Evolutionary conservation across 768 basidiomycete genomes (phyloP).

Genomic region (Mrakia hoshinonis): DNA sequence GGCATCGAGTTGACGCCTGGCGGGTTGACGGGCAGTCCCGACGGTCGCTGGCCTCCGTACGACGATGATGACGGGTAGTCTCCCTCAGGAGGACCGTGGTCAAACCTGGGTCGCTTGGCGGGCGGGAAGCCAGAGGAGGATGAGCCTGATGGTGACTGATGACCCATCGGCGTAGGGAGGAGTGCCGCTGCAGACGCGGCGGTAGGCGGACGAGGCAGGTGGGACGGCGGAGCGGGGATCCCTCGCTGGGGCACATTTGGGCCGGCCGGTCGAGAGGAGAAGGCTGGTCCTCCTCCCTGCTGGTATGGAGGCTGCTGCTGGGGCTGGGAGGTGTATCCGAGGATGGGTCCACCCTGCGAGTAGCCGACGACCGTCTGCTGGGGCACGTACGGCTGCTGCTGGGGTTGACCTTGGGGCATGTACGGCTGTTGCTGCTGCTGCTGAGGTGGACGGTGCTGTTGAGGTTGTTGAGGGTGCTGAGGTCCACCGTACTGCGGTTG

Average conservation of each 20-base stretch:
- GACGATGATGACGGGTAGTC: conserved; percentile 28
- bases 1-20: conserved; percentile 31
- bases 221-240: conserved; percentile 33
- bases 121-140: conserved; percentile 51
- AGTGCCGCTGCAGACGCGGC: conserved; percentile 34
- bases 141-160: conserved; percentile 44
- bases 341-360: not conserved
- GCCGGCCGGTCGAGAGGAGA: conserved; percentile 40
- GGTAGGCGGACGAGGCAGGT: conserved; percentile 45
- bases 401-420: conserved; percentile 6
- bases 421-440: conserved; percentile 30
- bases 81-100: conserved; percentile 50
- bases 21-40: conserved; percentile 38
- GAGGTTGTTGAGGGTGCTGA: conserved; percentile 36
- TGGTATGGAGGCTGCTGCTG: conserved; percentile 5
- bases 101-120: conserved; percentile 82
- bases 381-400: conserved; percentile 18
- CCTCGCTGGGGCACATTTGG: conserved; percentile 41
- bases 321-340: not conserved
- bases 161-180: conserved; percentile 33
- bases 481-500: not conserved
- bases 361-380: not conserved
- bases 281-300: conserved; percentile 4
- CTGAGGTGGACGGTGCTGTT: conserved; percentile 32
- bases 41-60: conserved; percentile 42